Conservation (phyloP, 257 asterid species). For the Solanum sejunctum region DNA sequence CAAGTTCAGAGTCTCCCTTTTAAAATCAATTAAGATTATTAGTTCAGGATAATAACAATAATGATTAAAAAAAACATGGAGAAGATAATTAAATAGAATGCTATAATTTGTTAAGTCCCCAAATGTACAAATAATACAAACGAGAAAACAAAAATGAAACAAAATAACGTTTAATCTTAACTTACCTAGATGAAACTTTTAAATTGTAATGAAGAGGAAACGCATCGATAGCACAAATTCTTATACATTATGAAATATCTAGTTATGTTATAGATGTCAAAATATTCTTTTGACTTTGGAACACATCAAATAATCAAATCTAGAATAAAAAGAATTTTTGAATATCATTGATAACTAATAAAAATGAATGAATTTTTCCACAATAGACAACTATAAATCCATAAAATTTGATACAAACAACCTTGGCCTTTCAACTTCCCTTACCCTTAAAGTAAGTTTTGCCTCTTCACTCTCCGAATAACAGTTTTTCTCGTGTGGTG, state of each 20-base stretch:
- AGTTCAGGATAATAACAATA: too few relatives aligned
- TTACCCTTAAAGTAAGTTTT: background rate
- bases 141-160: too few relatives aligned
- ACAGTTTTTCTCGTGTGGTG: background rate
- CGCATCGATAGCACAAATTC: background rate
- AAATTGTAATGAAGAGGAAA: background rate
- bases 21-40: too few relatives aligned
- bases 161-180: too few relatives aligned
- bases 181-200: too few relatives aligned
- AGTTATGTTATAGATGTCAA: background rate
- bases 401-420: background rate
- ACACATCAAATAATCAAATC: background rate
- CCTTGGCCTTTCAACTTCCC: background rate
- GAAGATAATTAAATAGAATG: too few relatives aligned
- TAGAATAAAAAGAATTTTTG: background rate
- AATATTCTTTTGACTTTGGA: background rate
- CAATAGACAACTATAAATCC: background rate
- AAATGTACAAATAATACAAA: too few relatives aligned
- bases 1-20: too few relatives aligned
- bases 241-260: background rate
- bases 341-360: background rate
- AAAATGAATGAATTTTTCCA: background rate
- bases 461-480: background rate
- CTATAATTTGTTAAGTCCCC: too few relatives aligned
- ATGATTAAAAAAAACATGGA: too few relatives aligned